These are phyloP conservation scores for Ophiosphaerella korrae DNA, from an alignment of 2,329 filamentous ascomycete genomes.

Conservation along the genomic window DNA sequence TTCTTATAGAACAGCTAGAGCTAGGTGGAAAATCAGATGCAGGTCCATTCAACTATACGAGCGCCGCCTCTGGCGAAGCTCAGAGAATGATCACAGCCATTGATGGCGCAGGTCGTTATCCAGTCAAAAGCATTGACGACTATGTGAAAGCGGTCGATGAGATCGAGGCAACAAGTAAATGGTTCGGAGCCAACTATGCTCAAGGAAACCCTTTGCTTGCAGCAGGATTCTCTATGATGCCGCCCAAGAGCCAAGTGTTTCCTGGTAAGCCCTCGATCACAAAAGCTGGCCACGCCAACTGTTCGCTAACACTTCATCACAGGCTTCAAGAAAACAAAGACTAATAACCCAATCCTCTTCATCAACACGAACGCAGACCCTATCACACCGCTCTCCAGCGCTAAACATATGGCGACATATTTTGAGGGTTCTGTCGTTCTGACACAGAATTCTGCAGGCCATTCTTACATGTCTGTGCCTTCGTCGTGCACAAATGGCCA, in stretches of 20 bases:
- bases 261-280: constrained; percentile 4
- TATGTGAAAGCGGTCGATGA: constrained; percentile 4
- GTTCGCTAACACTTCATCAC: not conserved
- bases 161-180: constrained; percentile 1
- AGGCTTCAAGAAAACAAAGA: constrained; percentile 45
- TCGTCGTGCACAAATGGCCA: constrained; percentile 9
- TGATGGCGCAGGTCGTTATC: constrained; percentile 9
- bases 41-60: constrained; percentile 6
- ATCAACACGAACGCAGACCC: constrained; percentile 61
- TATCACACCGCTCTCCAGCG: constrained; percentile 51
- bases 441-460: constrained; percentile 11
- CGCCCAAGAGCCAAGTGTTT: constrained; percentile 16
- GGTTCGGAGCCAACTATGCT: constrained; percentile 2
- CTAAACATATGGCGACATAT: constrained; percentile 37
- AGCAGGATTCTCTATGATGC: constrained; percentile 6
- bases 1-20: not conserved
- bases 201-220: constrained; percentile 1
- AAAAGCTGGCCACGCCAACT: not conserved
- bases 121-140: constrained; percentile 5
- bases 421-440: constrained; percentile 52
- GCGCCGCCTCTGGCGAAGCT: not conserved
- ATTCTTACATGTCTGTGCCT: not conserved
- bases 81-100: constrained; percentile 8
- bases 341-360: constrained; percentile 56
- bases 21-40: not conserved